These are phyloP conservation scores for Rubus idaeus DNA, from an alignment of 306 rosid species.

Conservation along the genomic window DNA sequence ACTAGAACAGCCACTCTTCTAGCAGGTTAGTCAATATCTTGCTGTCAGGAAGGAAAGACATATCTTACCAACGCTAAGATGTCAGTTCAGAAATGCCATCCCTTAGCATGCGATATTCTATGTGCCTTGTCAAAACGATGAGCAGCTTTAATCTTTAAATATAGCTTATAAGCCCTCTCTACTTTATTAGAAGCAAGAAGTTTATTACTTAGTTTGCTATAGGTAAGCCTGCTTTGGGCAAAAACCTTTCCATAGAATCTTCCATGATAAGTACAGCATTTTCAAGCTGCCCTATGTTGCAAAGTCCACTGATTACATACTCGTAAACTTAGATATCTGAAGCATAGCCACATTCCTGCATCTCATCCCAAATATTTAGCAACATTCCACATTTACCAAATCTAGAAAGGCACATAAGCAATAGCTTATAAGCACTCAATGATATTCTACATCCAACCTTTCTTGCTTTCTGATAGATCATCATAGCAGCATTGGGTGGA, in stretches of 20 bases:
- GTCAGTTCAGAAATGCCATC: constrained; percentile 79
- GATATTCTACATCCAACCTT: constrained; percentile 63
- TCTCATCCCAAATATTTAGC: constrained; percentile 74
- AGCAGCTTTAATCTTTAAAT: constrained; percentile 66
- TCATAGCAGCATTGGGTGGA: constrained; percentile 86
- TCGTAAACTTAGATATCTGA: constrained; percentile 77
- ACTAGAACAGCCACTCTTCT: not conserved
- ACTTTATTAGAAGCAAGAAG: constrained; percentile 56
- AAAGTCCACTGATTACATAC: constrained; percentile 67
- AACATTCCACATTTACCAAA: constrained; percentile 84
- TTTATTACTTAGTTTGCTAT: constrained; percentile 65
- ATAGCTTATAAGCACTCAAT: constrained; percentile 61
- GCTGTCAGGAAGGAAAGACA: not conserved
- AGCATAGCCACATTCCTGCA: constrained; percentile 75
- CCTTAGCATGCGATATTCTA: constrained; percentile 71
- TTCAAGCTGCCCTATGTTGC: constrained; percentile 80
- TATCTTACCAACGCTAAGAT: not conserved
- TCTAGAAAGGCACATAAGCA: constrained; percentile 78
- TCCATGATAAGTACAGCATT: constrained; percentile 89
- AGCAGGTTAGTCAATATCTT: not conserved
- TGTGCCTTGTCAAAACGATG: constrained; percentile 56
- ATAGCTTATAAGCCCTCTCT: constrained; percentile 69
- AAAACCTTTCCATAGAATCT: constrained; percentile 69
- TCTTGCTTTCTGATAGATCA: constrained; percentile 69
- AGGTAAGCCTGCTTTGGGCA: constrained; percentile 77